Evolutionary conservation across 169 alveolate species (phyloP), one percentile per base, ranked within the genome.

Genomic region (Plasmodium blacklocki): DNA sequence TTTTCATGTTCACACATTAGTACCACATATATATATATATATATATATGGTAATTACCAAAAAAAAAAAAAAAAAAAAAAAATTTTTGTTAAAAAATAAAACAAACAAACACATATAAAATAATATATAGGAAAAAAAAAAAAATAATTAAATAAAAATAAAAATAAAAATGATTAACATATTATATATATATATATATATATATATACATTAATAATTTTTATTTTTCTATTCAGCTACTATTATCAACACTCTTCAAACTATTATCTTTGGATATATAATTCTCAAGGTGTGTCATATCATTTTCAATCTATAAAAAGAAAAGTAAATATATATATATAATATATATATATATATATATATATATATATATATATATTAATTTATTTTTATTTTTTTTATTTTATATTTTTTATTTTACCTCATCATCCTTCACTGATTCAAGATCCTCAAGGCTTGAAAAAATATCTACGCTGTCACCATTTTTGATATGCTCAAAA

Each of bases 391-490:
- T 2, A 39, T 63, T 74, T 8, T 5, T 74, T 26, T 26, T 26
- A n/a, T 29, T 8, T 52, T 52, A 7, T 19, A 7, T 29, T 45
- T 32, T 29, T 49, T 29, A 64, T 15, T 70, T 62, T 54, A 7
- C 74, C 1, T 21, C 63, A 14, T 12, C 86, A 18, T 70, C 91
- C 12, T 19, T 47, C 11, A 19, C 2, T 0, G 91, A 83, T 2
- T 83, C 85, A 0, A 63, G n/a, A 43, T 58, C 91, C 3, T 83
- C 91, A 14, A 83, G 19, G 23, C 91, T 83, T 9, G 91, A 83
- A 29, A 83, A 83, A 19, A 83, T 83, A 49, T 83, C 91, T 0
- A 83, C 85, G 54, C 73, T 83, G 58, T 83, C 91, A 2, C 91
- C 91, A 62, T 83, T 83, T 6, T 83, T 83, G 7, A 83, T 83